Conservation (phyloP, 257 asterid genomes). For the Solanum neorickii region DNA sequence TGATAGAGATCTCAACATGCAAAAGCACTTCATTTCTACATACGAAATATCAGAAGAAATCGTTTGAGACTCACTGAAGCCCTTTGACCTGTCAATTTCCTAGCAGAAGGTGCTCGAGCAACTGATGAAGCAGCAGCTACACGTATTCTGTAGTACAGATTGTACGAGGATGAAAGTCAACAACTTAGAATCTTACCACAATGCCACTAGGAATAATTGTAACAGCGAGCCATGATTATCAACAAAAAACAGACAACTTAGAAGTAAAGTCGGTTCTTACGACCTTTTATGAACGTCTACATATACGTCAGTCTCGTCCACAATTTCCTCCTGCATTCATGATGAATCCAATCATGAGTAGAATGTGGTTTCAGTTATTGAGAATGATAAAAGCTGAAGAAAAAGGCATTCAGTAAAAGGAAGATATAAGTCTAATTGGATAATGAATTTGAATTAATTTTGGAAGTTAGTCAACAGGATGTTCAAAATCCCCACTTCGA, state of each 20-base stretch:
- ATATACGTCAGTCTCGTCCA: conserved; percentile 92
- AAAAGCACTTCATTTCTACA: background rate
- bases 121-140: conserved; percentile 93
- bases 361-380: background rate
- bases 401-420: background rate
- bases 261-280: background rate
- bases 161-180: background rate
- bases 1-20: background rate
- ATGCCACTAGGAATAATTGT: background rate
- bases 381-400: background rate
- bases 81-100: conserved; percentile 32
- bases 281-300: conserved; percentile 94
- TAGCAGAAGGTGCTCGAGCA: conserved; percentile 66
- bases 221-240: background rate
- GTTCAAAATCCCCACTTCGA: background rate
- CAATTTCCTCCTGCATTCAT: conserved; percentile 81
- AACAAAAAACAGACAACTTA: background rate
- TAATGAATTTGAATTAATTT: background rate
- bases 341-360: background rate
- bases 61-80: conserved; percentile 21
- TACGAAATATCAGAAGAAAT: background rate
- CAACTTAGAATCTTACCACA: background rate
- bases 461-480: background rate
- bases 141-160: conserved; percentile 55
- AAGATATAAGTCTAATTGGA: background rate